Evolutionary conservation across 108 stramenopile species (phyloP), one percentile per base, ranked within the genome.

Genomic region (Seminavis robusta): DNA sequence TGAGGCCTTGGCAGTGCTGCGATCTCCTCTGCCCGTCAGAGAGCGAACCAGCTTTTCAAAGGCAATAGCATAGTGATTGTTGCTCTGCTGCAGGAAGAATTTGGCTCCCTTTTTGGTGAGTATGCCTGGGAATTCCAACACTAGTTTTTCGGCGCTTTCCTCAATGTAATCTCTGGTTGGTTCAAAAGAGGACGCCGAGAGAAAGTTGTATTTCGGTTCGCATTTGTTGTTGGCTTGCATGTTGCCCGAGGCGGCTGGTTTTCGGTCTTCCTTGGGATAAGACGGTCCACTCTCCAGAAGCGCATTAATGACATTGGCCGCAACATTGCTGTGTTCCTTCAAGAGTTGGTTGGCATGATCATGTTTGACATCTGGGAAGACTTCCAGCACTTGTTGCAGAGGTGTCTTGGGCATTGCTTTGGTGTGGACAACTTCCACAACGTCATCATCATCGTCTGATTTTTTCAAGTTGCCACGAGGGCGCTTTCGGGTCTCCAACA

Each of bases 361-460:
- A 0, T 21, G 10, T 23, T 62, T 59, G 0, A 69, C 72, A 47
- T 73, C 72, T 31, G 77, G 77, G 33, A 79, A 69, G 13, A 79
- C 50, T 59, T 73, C 71, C 4, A 65, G 23, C 8, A 79, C 52
- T 11, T 11, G n/a, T n/a, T n/a, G n/a, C n/a, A n/a, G n/a, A n/a
- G n/a, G n/a, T n/a, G n/a, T n/a, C n/a, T n/a, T n/a, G n/a, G n/a
- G n/a, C n/a, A n/a, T n/a, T n/a, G n/a, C n/a, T n/a, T n/a, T n/a
- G n/a, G n/a, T n/a, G n/a, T n/a, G n/a, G n/a, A n/a, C n/a, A n/a
- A n/a, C n/a, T n/a, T n/a, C n/a, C n/a, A n/a, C n/a, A n/a, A n/a
- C n/a, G n/a, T n/a, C n/a, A n/a, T n/a, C n/a, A n/a, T n/a, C n/a
- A n/a, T n/a, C n/a, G n/a, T n/a, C n/a, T n/a, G n/a, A n/a, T n/a